Conservation (phyloP, 139 green algal genomes). For the Chlamydomonas applanata region DNA sequence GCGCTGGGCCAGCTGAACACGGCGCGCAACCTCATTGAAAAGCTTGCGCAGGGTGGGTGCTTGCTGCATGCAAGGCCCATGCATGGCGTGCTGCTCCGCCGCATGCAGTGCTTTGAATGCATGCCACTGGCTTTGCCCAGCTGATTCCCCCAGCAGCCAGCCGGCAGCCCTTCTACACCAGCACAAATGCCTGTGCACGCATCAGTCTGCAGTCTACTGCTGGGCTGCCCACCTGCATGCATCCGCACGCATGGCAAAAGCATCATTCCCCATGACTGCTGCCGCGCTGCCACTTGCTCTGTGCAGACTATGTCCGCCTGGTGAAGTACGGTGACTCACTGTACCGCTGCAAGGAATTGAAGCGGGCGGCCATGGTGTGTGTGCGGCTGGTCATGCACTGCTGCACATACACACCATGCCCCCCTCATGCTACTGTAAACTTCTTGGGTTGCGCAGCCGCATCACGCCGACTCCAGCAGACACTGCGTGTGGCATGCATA, state of each 20-base stretch:
- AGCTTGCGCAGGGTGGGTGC: slow-evolving; percentile 77
- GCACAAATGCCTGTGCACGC: slow-evolving; percentile 7
- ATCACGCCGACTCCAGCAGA: background rate
- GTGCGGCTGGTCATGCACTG: background rate
- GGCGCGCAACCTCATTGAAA: slow-evolving; percentile 92
- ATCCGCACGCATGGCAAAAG: too few relatives aligned
- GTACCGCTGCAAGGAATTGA: slow-evolving; percentile 99
- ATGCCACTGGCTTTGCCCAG: background rate
- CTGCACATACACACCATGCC: background rate
- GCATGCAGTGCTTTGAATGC: background rate
- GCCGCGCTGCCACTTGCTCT: background rate
- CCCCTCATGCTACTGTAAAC: background rate
- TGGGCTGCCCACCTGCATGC: background rate
- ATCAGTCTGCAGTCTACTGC: background rate
- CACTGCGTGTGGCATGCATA: background rate
- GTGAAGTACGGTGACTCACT: slow-evolving; percentile 99
- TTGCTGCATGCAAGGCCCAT: background rate
- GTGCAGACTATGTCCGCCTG: slow-evolving; percentile 94
- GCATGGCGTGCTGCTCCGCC: background rate
- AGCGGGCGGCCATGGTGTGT: slow-evolving; percentile 88
- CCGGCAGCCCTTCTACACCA: background rate
- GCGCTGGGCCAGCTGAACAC: slow-evolving; percentile 96
- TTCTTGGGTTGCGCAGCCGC: background rate
- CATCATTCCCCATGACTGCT: too few relatives aligned
- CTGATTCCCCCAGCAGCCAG: too few relatives aligned